phyloP scores from a whole-genome alignment of 257 asterid genomes.

The Fraxinus excelsior region DNA sequence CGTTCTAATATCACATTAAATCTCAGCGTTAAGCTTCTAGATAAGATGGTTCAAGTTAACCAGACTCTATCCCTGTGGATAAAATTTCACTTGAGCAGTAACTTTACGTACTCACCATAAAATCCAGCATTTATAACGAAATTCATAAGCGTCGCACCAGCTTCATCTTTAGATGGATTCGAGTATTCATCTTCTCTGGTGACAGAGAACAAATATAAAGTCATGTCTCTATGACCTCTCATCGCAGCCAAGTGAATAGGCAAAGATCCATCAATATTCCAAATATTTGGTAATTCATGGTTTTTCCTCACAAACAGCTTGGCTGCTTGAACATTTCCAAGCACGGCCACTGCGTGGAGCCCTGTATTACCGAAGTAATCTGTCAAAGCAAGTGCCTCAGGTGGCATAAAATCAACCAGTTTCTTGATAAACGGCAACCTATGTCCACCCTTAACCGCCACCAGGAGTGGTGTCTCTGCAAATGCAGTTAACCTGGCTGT shows the following conservation, averaged over 20 bases:
- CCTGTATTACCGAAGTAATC: conserved; percentile 34
- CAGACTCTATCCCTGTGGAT: background rate
- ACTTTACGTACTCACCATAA: conserved; percentile 10
- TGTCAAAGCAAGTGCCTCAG: conserved; percentile 26
- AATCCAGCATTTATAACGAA: conserved; percentile 26
- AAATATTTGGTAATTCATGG: conserved; percentile 22
- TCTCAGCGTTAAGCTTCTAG: background rate
- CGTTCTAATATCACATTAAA: no score
- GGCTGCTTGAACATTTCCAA: conserved; percentile 26
- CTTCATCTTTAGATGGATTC: conserved; percentile 21
- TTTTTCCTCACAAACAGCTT: conserved; percentile 25
- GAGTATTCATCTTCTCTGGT: conserved; percentile 20
- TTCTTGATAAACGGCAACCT: conserved; percentile 25
- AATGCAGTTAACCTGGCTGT: conserved; percentile 32
- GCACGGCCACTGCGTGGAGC: conserved; percentile 35
- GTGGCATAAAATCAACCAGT: conserved; percentile 25
- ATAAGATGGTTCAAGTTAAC: background rate
- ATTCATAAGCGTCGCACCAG: conserved; percentile 25
- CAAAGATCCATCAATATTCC: conserved; percentile 24
- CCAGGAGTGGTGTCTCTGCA: conserved; percentile 32
- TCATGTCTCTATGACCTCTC: conserved; percentile 34
- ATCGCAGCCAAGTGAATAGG: conserved; percentile 31
- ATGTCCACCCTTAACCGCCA: conserved; percentile 31
- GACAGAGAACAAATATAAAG: conserved; percentile 23
- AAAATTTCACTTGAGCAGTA: background rate